These are phyloP conservation scores for Nephelium lappaceum DNA, from an alignment of 345 rosid genomes.

Conservation along the genomic window DNA sequence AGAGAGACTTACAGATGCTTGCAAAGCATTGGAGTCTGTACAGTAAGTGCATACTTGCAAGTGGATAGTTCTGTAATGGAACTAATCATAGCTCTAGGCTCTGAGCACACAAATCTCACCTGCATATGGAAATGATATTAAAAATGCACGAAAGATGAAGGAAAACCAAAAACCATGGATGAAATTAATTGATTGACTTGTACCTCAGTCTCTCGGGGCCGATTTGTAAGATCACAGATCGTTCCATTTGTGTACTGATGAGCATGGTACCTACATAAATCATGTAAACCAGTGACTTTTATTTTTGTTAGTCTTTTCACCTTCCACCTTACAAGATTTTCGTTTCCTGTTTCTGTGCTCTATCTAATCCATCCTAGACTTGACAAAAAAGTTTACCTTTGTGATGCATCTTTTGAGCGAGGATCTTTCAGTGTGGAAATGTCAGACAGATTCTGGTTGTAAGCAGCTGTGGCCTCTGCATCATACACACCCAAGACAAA, in stretches of 20 bases:
- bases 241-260: slow-evolving; percentile 88
- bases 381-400: slow-evolving; percentile 48
- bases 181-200: neutral
- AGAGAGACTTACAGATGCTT: slow-evolving; percentile 76
- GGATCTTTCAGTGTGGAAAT: slow-evolving; percentile 76
- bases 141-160: neutral
- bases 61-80: slow-evolving; percentile 93
- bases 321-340: neutral
- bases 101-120: slow-evolving; percentile 97
- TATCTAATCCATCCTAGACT: neutral
- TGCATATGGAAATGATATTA: slow-evolving; percentile 24
- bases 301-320: neutral
- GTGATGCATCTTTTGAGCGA: slow-evolving; percentile 80
- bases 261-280: slow-evolving; percentile 72
- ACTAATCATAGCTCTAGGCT: slow-evolving; percentile 85
- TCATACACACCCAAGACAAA: slow-evolving; percentile 79
- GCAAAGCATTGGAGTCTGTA: slow-evolving; percentile 85
- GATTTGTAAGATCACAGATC: slow-evolving; percentile 83
- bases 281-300: neutral
- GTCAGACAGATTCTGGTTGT: slow-evolving; percentile 75
- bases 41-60: slow-evolving; percentile 90
- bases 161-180: neutral
- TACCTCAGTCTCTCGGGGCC: slow-evolving; percentile 92
- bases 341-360: neutral
- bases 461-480: slow-evolving; percentile 74